These are phyloP conservation scores for Purpureocillium takamizusanense DNA, from an alignment of 2,329 filamentous ascomycete genomes.

Conservation along the genomic window DNA sequence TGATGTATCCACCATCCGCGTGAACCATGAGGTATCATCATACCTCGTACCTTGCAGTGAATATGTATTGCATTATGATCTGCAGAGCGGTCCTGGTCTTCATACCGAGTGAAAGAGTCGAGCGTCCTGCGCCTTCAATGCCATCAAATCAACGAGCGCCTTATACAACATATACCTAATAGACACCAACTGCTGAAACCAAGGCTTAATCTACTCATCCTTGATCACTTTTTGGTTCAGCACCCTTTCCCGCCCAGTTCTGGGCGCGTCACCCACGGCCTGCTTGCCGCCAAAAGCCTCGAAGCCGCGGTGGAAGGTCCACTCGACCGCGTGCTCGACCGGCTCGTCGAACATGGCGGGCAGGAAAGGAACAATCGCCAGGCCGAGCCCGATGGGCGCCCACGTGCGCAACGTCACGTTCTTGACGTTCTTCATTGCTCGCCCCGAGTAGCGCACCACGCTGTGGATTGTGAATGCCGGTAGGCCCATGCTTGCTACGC, in stretches of 20 bases:
- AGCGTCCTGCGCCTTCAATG: neutral
- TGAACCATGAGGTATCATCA: too few species aligned
- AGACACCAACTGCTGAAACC: neutral
- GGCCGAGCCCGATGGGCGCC: conserved; percentile 79
- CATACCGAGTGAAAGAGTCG: neutral
- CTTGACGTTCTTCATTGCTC: conserved; percentile 75
- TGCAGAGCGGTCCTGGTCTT: too few species aligned
- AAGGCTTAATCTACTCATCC: conserved; percentile 29
- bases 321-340: conserved; percentile 86
- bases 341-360: conserved; percentile 84
- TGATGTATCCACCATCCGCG: too few species aligned
- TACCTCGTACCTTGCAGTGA: too few species aligned
- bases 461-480: conserved; percentile 92
- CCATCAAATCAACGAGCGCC: too few species aligned
- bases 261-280: conserved; percentile 45
- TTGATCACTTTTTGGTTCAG: conserved; percentile 33
- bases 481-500: conserved; percentile 83
- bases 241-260: conserved; percentile 39
- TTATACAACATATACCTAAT: neutral
- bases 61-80: too few species aligned
- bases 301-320: conserved; percentile 78
- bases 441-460: conserved; percentile 81
- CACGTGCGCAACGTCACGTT: conserved; percentile 70
- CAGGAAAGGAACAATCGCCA: conserved; percentile 71
- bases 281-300: conserved; percentile 56